Evolutionary conservation across 1,284 basidiomycete species (phyloP), one percentile per base, ranked within the genome.

Genomic region (Leccinum huronense): DNA sequence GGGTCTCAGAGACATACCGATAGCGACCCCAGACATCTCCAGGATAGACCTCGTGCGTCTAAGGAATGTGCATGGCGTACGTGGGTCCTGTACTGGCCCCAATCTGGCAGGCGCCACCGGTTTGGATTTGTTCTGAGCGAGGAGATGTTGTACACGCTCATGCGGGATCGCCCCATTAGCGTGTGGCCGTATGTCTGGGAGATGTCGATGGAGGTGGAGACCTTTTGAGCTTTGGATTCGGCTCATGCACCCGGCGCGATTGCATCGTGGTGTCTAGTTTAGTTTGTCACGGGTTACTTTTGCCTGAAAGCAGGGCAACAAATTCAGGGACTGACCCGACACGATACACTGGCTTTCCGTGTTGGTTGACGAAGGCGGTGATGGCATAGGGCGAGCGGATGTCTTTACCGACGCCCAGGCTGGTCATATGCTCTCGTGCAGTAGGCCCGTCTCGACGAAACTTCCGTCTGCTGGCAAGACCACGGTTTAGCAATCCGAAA

Each of bases 341-440:
- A 55, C 90, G 86, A 76, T 82, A 91, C 81, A 89, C 85, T 72
- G 83, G 81, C 71, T 84, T 86, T 60, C 90, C 90, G 75, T 90
- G 86, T 71, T 91, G 89, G 71, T 90, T 91, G 62, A 89, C 82
- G 69, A 90, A 87, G 5, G 87, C 85, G 30, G 90, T 92, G 68
- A 92, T 90, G 51, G 85, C 86, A 72, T 88, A 93, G 2, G 90
- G 90, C 10, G 90, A 91, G 42, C 88, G 86, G 14, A 87, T 79
- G 64, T 85, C 80, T 72, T 83, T 83, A 51, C 84, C 82, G 40
- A 91, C 89, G 16, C 89, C 88, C 51, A 85, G 75, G 75, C 62
- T 86, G 83, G 73, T 93, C 91, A 71, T 88, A 90, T 30, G 79
- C 70, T 90, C 89, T 54, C 85, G 83, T 14, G 90, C 90, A 30